These are phyloP conservation scores for Rhizopus microsporus DNA, from an alignment of 371 early-diverging fungal genomes.

Conservation along the genomic window DNA sequence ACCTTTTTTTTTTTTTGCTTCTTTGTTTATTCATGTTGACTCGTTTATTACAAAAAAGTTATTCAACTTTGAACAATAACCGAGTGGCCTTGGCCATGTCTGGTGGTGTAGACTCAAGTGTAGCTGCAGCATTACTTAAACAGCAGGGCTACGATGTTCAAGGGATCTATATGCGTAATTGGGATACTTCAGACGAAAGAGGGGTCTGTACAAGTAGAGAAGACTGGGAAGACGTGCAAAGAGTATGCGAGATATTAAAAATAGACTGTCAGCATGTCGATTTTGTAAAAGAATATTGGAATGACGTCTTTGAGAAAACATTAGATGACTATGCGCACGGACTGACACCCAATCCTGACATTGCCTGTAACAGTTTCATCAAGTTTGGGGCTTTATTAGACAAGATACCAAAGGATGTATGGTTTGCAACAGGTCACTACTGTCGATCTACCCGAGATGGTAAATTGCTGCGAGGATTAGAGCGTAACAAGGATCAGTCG, in stretches of 20 bases:
- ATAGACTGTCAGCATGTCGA: conserved; percentile 75
- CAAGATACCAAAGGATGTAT: conserved; percentile 42
- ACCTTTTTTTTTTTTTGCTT: neutral
- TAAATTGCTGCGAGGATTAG: conserved; percentile 55
- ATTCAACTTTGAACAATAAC: conserved; percentile 12
- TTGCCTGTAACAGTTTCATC: conserved; percentile 86
- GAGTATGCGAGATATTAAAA: conserved; percentile 62
- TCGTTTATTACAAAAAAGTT: conserved; percentile 8
- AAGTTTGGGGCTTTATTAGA: conserved; percentile 88
- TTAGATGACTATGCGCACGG: conserved; percentile 73
- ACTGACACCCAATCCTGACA: conserved; percentile 92
- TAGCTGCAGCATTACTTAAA: conserved; percentile 41
- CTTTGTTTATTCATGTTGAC: neutral
- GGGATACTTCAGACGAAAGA: conserved; percentile 84
- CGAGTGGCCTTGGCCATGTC: conserved; percentile 81
- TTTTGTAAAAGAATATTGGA: conserved; percentile 92
- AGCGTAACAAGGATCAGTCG: conserved; percentile 87
- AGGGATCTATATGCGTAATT: conserved; percentile 93
- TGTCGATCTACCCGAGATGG: conserved; percentile 48
- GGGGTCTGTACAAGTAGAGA: conserved; percentile 78
- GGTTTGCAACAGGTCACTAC: conserved; percentile 93
- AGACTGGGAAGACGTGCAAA: conserved; percentile 86
- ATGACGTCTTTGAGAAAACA: conserved; percentile 77
- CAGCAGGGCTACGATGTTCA: conserved; percentile 61
- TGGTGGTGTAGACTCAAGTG: conserved; percentile 93